phyloP scores from a whole-genome alignment of 805 yeast genomes.

The Kodamaea restingae region DNA sequence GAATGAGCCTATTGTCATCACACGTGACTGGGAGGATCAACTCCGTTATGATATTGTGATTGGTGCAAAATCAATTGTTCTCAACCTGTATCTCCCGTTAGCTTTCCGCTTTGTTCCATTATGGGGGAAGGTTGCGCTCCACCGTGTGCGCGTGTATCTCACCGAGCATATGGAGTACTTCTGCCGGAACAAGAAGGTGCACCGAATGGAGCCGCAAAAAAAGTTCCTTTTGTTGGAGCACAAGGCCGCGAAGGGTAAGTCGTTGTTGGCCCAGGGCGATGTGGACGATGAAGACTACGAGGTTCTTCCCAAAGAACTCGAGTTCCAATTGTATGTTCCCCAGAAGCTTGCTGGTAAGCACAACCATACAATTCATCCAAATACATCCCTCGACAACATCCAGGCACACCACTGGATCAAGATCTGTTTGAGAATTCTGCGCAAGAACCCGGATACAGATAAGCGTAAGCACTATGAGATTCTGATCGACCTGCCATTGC shows the following conservation, averaged over 20 bases:
- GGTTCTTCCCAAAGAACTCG: constrained; percentile 71
- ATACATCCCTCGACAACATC: constrained; percentile 73
- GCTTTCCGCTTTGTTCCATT: constrained; percentile 81
- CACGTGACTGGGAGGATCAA: constrained; percentile 92
- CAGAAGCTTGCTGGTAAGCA: constrained; percentile 53
- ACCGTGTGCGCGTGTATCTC: constrained; percentile 77
- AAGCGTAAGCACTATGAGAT: constrained; percentile 92
- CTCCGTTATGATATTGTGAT: constrained; percentile 85
- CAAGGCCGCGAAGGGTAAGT: constrained; percentile 51
- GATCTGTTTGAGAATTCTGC: constrained; percentile 75
- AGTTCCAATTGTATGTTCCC: constrained; percentile 84
- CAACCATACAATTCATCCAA: constrained; percentile 63
- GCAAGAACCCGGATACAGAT: constrained; percentile 48
- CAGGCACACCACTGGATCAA: constrained; percentile 96
- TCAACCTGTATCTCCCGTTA: constrained; percentile 80
- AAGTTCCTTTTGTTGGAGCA: constrained; percentile 80
- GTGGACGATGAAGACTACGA: constrained; percentile 40
- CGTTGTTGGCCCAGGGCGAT: constrained; percentile 42
- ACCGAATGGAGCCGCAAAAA: constrained; percentile 84
- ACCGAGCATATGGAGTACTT: constrained; percentile 91
- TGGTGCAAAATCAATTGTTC: constrained; percentile 82
- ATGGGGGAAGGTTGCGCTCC: constrained; percentile 76
- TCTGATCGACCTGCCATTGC: constrained; percentile 91
- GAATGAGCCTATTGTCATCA: constrained; percentile 87
- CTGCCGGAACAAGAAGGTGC: constrained; percentile 81